phyloP scores from a whole-genome alignment of 257 asterid species.

The Gardenia jasminoides region DNA sequence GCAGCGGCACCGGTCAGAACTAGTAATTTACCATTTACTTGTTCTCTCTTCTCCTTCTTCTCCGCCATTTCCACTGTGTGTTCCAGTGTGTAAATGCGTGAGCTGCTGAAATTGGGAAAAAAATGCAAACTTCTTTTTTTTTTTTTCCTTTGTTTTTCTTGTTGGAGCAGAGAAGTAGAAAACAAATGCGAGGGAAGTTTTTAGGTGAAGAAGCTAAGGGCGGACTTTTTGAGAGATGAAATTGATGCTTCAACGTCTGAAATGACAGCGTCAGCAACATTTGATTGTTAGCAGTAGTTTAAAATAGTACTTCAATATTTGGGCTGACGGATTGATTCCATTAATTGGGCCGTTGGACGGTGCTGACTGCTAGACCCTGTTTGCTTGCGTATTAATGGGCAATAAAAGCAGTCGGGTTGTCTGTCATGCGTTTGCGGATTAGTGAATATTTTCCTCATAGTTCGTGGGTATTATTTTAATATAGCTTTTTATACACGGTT shows the following conservation, averaged over 20 bases:
- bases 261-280: conserved; percentile 4
- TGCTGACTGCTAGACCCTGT: too few relatives aligned
- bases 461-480: too few relatives aligned
- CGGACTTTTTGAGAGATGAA: neutral
- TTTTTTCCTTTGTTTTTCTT: neutral
- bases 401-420: too few relatives aligned
- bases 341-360: conserved; percentile 1
- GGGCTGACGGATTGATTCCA: neutral
- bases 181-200: conserved; percentile 30
- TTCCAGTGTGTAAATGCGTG: neutral
- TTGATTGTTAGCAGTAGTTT: neutral
- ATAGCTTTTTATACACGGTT: too few relatives aligned
- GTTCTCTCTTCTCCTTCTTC: conserved; percentile 40
- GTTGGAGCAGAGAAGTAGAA: neutral
- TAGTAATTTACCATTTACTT: conserved; percentile 31
- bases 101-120: neutral
- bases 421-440: too few relatives aligned
- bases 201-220: conserved; percentile 3
- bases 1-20: conserved; percentile 95
- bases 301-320: neutral
- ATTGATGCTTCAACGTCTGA: conserved; percentile 4
- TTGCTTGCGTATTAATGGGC: too few relatives aligned
- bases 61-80: conserved; percentile 17
- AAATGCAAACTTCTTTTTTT: neutral
- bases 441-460: too few relatives aligned